These are phyloP conservation scores for Aphanomyces invadans DNA, from an alignment of 352 stramenopile species.

Conservation along the genomic window DNA sequence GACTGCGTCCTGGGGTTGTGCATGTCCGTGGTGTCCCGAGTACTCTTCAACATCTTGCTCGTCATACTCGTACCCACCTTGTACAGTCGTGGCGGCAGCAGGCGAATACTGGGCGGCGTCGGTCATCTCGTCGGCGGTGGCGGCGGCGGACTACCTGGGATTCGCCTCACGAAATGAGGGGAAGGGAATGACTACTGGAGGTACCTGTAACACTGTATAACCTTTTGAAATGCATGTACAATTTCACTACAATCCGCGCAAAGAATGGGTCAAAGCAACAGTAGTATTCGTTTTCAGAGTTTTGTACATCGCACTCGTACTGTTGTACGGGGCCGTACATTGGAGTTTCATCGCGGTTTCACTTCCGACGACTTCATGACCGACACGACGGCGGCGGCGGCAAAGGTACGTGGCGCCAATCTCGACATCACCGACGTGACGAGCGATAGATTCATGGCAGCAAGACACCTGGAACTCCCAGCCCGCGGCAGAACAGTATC, in stretches of 20 bases:
- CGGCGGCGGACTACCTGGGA: no score
- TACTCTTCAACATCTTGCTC: slow-evolving; percentile 24
- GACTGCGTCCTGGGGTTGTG: slow-evolving; percentile 35
- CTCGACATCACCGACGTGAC: neutral
- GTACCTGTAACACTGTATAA: slow-evolving; percentile 13
- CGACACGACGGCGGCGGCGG: neutral
- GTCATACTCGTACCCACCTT: slow-evolving; percentile 22
- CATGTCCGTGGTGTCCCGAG: neutral
- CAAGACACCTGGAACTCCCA: neutral
- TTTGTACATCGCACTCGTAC: no score
- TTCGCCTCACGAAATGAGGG: slow-evolving; percentile 14
- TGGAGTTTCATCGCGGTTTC: neutral
- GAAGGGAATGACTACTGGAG: slow-evolving; percentile 23
- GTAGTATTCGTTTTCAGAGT: no score
- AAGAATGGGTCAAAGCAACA: neutral
- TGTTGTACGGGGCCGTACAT: slow-evolving; percentile 2
- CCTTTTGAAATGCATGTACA: neutral
- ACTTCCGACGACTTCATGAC: neutral
- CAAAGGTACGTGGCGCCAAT: neutral
- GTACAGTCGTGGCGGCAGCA: neutral
- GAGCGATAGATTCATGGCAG: neutral
- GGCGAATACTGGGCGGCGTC: neutral
- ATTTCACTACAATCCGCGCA: no score
- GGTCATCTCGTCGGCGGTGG: neutral
- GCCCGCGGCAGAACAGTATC: neutral